Conservation (phyloP, 352 stramenopile species). For the Phytophthora sojae region DNA sequence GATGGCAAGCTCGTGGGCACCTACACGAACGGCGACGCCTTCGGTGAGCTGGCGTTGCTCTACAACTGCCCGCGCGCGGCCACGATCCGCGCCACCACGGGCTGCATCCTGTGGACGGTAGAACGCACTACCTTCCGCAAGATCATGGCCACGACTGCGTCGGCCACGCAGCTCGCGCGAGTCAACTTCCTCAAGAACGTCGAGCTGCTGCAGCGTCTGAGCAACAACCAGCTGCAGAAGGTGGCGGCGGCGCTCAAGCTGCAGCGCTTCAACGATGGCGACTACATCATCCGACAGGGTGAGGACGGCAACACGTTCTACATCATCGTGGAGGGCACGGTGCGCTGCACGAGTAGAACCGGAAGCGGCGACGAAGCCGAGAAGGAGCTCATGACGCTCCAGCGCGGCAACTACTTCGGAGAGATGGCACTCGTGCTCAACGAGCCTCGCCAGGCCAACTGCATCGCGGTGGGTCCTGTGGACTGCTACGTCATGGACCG, state of each 20-base stretch:
- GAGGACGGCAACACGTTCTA: conserved; percentile 97
- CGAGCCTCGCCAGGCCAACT: conserved; percentile 88
- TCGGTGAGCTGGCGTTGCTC: conserved; percentile 97
- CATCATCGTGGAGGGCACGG: conserved; percentile 95
- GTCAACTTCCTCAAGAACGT: conserved; percentile 96
- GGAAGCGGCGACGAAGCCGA: conserved; percentile 56
- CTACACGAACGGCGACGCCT: conserved; percentile 86
- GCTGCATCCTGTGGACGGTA: conserved; percentile 93
- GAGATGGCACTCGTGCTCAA: conserved; percentile 90
- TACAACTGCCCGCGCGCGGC: conserved; percentile 96
- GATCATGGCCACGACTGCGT: conserved; percentile 85
- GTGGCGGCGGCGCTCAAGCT: conserved; percentile 87
- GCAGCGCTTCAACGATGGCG: conserved; percentile 87
- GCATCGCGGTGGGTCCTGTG: conserved; percentile 75
- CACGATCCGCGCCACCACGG: conserved; percentile 90
- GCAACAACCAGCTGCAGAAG: conserved; percentile 87
- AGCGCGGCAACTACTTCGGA: conserved; percentile 88
- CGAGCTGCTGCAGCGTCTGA: conserved; percentile 91
- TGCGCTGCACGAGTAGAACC: conserved; percentile 76
- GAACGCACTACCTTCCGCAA: conserved; percentile 89
- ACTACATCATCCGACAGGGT: conserved; percentile 95
- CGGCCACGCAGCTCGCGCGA: conserved; percentile 72
- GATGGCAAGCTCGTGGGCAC: conserved; percentile 79
- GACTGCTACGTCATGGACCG: conserved; percentile 94
- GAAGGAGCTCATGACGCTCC: conserved; percentile 83